Evolutionary conservation across 192 early-diverging fungal species (phyloP), one percentile per base, ranked within the genome.

Genomic region (Coemansia sp.): DNA sequence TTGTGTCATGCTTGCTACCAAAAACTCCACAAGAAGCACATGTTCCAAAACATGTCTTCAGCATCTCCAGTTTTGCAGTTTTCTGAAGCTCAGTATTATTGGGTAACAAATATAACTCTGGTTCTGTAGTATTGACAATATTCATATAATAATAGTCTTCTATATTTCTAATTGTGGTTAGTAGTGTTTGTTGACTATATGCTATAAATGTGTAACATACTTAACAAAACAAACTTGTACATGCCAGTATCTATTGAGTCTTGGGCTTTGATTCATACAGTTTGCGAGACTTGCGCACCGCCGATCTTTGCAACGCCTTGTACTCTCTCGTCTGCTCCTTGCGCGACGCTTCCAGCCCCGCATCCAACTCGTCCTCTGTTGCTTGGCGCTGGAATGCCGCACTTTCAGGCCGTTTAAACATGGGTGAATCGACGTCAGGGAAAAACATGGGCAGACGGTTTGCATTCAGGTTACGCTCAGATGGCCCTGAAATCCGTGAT

Each of bases 401-500:
- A 32, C 5, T 32, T 61, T 80, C 77, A 1, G 77, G 77, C n/a
- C 58, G 49, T 25, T 22, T 71, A 29, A 80, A 80, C 24, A 54
- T 45, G 5, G 72, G 65, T 22, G 77, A 59, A 22, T 80, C 77
- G 22, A 69, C 41, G 60, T 80, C 72, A 0, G 68, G 60, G 59
- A 80, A 80, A 58, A 80, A 80, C 69, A 43, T 35, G 0, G 77
- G 77, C 38, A 80, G 59, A 9, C 72, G 67, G 65, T 80, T 80
- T 11, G 72, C 77, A 37, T 80, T 80, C 22, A 80, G 51, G 22
- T 80, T 80, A 38, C 77, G 77, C 72, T 68, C 69, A 0, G 69
- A 32, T 3, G 65, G 66, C 6, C 69, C 69, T 0, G 59, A 23
- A 38, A 74, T 38, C 23, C 59, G 56, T 10, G 66, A 45, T 15